Percentiles rank a stretch among this genome's conserved stretches.
phyloP scores from a whole-genome alignment of 1,284 basidiomycete genomes.

The Porphyrellus sp. region DNA sequence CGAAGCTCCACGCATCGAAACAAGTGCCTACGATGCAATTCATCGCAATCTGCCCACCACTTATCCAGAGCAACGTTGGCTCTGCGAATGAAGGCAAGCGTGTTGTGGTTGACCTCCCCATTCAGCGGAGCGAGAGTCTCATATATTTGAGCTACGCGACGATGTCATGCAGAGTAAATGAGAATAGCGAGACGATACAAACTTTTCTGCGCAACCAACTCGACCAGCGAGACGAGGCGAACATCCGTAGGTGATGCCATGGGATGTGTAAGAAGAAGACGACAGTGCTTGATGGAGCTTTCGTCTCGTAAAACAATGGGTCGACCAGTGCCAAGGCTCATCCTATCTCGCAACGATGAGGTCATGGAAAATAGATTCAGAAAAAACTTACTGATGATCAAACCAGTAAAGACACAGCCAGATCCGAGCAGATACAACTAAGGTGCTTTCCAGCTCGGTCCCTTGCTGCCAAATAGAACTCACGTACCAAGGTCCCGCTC shows the following conservation, averaged over 20 bases:
- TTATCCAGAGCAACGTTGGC: slow-evolving; percentile 82
- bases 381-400: slow-evolving; percentile 72
- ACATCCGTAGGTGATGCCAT: slow-evolving; percentile 89
- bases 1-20: neutral
- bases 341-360: slow-evolving; percentile 46
- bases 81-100: slow-evolving; percentile 80
- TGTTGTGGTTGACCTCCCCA: slow-evolving; percentile 82
- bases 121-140: slow-evolving; percentile 85
- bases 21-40: slow-evolving; percentile 62
- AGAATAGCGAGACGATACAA: slow-evolving; percentile 23
- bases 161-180: slow-evolving; percentile 7
- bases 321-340: slow-evolving; percentile 87
- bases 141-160: slow-evolving; percentile 74
- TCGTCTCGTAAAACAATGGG: slow-evolving; percentile 89
- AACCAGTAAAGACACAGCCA: slow-evolving; percentile 95
- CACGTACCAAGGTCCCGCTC: slow-evolving; percentile 78
- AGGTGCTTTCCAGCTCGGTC: slow-evolving; percentile 12
- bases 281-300: slow-evolving; percentile 79
- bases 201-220: slow-evolving; percentile 91
- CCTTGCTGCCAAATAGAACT: neutral
- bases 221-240: slow-evolving; percentile 81
- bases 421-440: slow-evolving; percentile 87
- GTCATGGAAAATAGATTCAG: slow-evolving; percentile 6
- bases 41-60: slow-evolving; percentile 87
- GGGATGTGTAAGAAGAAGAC: slow-evolving; percentile 75